Evolutionary conservation across 176 grass and related monocot species (phyloP).

Genomic region (Hsuehochloa calcarea): DNA sequence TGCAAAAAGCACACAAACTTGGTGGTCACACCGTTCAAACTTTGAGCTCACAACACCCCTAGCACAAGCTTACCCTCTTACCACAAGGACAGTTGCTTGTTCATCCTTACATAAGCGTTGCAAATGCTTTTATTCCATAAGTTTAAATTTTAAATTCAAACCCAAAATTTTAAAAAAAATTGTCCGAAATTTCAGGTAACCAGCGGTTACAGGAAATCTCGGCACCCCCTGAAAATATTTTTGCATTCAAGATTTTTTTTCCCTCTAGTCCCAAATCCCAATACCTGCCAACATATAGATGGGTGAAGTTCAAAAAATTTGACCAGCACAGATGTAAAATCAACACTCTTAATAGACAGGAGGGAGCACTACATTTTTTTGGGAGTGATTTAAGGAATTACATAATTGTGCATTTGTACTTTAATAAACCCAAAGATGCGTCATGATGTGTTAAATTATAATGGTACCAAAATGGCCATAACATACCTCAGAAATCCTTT

Average conservation of each 20-base stretch:
- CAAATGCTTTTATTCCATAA: too few species aligned
- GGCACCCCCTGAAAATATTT: too few species aligned
- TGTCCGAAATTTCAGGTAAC: neutral
- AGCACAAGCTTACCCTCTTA: too few species aligned
- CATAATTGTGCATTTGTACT: neutral
- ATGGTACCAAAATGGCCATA: neutral
- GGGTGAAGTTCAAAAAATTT: neutral
- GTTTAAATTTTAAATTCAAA: too few species aligned
- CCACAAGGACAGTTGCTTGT: too few species aligned
- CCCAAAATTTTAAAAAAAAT: neutral
- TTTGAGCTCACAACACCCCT: too few species aligned
- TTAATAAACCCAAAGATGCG: neutral
- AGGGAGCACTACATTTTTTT: neutral
- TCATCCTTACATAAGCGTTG: too few species aligned
- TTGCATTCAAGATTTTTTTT: neutral
- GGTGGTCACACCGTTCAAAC: too few species aligned
- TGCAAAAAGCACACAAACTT: too few species aligned
- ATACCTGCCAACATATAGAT: neutral
- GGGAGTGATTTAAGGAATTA: neutral
- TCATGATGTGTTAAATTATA: neutral
- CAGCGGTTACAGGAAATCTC: neutral
- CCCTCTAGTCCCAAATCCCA: neutral
- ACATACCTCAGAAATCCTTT: slow-evolving; percentile 74
- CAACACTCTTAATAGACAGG: neutral
- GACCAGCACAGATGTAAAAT: neutral